Evolutionary conservation across 1,284 basidiomycete genomes (phyloP).

Genomic region (Polyporus tsugae): DNA sequence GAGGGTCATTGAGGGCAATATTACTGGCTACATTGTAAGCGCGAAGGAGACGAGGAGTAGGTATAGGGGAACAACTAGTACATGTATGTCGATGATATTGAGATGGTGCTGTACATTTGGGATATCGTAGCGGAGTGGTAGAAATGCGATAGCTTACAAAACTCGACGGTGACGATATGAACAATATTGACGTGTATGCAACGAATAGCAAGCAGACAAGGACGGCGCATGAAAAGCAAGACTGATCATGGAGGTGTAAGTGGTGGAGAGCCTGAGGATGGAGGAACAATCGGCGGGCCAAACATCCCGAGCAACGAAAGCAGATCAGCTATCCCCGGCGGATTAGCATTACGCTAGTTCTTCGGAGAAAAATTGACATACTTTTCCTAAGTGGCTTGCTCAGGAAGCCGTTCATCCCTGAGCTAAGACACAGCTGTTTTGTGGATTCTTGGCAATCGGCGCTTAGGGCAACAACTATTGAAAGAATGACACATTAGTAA

Average conservation of each 20-base stretch:
- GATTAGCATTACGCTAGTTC: neutral
- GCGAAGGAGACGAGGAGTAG: neutral
- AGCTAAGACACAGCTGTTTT: constrained; percentile 73
- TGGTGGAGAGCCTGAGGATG: constrained; percentile 19
- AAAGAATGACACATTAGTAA: neutral
- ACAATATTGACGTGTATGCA: constrained; percentile 17
- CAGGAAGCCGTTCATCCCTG: constrained; percentile 77
- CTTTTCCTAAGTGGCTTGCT: constrained; percentile 74
- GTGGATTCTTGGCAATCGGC: constrained; percentile 80
- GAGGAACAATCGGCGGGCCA: constrained; percentile 24
- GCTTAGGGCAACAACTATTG: constrained; percentile 71
- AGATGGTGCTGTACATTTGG: constrained; percentile 13
- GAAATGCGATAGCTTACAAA: constrained; percentile 15
- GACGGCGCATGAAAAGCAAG: neutral
- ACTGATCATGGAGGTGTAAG: constrained; percentile 24
- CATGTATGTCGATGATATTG: constrained; percentile 21
- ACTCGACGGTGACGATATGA: neutral
- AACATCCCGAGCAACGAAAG: constrained; percentile 30
- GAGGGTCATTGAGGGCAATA: neutral
- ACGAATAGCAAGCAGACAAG: constrained; percentile 26
- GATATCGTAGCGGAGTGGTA: constrained; percentile 18
- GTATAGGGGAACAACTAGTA: constrained; percentile 21
- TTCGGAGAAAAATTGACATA: constrained; percentile 41
- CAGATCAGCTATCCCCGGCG: constrained; percentile 11
- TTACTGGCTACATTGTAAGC: constrained; percentile 18